Base-by-base conservation (phyloP, 495 filamentous ascomycete species). In the Stereocaulon alpinum region DNA sequence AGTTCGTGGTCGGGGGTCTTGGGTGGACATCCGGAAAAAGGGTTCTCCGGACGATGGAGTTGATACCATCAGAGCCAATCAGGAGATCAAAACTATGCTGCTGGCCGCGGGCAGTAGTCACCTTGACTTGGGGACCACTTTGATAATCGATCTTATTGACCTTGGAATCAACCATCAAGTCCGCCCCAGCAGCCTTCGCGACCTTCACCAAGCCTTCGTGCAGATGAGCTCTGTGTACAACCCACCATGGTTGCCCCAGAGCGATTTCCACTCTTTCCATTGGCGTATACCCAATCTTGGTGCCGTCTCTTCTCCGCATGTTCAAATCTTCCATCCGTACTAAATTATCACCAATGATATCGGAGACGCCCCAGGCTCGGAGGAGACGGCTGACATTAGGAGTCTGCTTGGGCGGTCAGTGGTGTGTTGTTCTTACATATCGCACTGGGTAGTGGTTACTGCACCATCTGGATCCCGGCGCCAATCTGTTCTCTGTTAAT, bases 11-110 rank as follows among this genome's bases (percentile, higher is more conserved):
- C 50, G 70, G 71, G 24, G 73, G 68, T n/a, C 61, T 60, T 15
- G 73, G 73, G 14, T 60, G 49, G 20, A 72, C 70, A 18, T 68
- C 43, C n/a, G 73, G 73, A 40, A 72, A 69, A 27, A 76, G 61
- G 0, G 65, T 68, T 12, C 59, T 56, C 17, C 74, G 66, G 4
- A 73, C 66, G 27, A 73, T 55, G 40, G 71, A 73, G 47, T 71
- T 71, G 40, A 77, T 43, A 37, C 73, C 74, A 54, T 77, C 73
- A 7, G 72, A 66, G 42, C 74, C 74, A 49, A 77, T 65, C 34
- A 74, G 63, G 20, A 77, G 67, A 42, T 76, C 68, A 55, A 76
- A 76, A 10, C 30, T 66, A 51, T 71, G 67, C 18, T 48, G 49
- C 18, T 64, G 48, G 9, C 74, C 73, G 18, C 67, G 64, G 17